These are phyloP conservation scores for Echeveria elegans DNA, from an alignment of 164 flowering plant genomes.

Conservation along the genomic window DNA sequence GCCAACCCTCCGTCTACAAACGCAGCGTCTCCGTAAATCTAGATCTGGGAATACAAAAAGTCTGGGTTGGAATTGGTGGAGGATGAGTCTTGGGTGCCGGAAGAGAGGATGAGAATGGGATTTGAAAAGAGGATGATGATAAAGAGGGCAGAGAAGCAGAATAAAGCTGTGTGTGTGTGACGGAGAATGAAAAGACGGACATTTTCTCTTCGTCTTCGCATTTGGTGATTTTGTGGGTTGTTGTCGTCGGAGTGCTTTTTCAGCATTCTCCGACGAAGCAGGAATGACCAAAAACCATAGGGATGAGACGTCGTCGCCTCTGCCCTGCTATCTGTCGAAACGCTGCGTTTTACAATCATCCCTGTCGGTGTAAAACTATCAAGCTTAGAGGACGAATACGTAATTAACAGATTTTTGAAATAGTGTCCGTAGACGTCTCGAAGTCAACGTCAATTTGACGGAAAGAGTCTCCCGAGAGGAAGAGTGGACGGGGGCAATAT, in stretches of 20 bases:
- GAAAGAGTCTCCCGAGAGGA: no score
- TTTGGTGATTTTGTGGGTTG: not conserved
- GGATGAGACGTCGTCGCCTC: not conserved
- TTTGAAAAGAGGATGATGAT: not conserved
- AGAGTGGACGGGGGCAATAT: not conserved
- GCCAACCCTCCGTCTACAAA: no score
- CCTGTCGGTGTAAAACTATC: no score
- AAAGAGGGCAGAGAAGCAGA: not conserved
- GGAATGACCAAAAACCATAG: not conserved
- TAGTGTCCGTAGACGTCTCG: not conserved
- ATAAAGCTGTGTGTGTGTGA: not conserved
- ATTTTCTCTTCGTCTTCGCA: not conserved
- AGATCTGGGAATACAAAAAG: no score
- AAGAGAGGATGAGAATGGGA: constrained; percentile 6
- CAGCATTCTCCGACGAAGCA: not conserved
- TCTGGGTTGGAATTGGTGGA: not conserved
- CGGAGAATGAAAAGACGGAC: constrained; percentile 7
- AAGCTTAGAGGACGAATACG: not conserved
- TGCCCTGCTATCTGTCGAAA: not conserved
- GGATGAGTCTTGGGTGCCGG: not conserved
- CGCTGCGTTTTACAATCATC: not conserved
- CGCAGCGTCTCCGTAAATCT: no score
- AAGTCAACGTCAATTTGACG: not conserved
- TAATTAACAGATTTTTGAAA: not conserved
- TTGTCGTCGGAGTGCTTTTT: not conserved